Base-by-base conservation (phyloP, 2,329 filamentous ascomycete genomes). In the Fusarium verrucosum region DNA sequence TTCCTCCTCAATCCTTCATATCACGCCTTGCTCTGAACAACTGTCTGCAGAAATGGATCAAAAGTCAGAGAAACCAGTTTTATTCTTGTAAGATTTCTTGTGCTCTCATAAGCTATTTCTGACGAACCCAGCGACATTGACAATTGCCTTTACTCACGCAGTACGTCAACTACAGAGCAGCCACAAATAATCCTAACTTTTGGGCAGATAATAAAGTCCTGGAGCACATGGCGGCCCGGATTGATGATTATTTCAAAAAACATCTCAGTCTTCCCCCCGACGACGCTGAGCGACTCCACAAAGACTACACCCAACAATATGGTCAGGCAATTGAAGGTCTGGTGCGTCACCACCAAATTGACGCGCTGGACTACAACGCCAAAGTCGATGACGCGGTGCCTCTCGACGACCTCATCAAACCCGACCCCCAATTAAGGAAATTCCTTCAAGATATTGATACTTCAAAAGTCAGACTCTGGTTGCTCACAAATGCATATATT, bases 341-440 rank as follows among this genome's bases (percentile, higher is more conserved):
- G 1, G 92, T 97, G 22, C 89, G 92, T 11, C 91, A 97, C 78
- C 95, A 99, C 80, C 89, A 96, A 77, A 96, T 99, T 71, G 92
- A 98, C 72, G 91, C 95, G 2, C 82, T 99, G 4, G 93, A 96
- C 49, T 99, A 98, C 82, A 99, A 99, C 77, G 80, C 86, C 67
- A 89, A 96, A 78, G 95, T 99, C 17, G 95, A 99, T 75, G 95
- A 99, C 76, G 94, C 95, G 5, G 80, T 99, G n/a, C 94, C 95
- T 0, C 84, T 99, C 6, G 92, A 97, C 72, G 82, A 85, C 17
- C 86, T 98, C 72, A 90, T 99, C 74, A 89, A 89, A 72, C 92
- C 92, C 0, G 87, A 96, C 71, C 85, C 88, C 0, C 82, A 87
- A 69, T 81, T 98, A 30, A 88, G 92, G 43, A 82, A 85, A 70